Base-by-base conservation (phyloP, 371 early-diverging fungal species). In the Cokeromyces recurvatus region DNA sequence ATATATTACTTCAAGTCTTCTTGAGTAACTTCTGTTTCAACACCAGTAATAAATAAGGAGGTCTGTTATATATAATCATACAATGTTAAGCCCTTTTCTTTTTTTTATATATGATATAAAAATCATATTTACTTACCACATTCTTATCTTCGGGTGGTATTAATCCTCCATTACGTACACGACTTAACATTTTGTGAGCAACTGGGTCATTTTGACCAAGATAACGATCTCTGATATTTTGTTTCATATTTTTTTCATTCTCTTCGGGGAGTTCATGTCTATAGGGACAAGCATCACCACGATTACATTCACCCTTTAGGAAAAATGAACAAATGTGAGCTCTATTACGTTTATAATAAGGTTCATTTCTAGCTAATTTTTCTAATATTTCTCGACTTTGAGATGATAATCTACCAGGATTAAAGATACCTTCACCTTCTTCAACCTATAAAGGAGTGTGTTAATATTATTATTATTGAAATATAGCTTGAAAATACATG, bases 271-370 rank as follows among this genome's bases (percentile, higher is more conserved):
- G 61, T 51, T 94, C 95, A 58, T 96, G 95, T 38, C 95, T 80
- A 57, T 89, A 95, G 14, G 95, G 95, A 56, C 97, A 97, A 46
- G 84, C 85, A 27, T 82, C 85, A 36, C 97, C 96, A 37, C 97
- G 87, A 10, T 74, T 94, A 64, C 97, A 97, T 46, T 85, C 81
- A 31, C 95, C 97, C 52, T 91, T 92, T 24, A 90, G 87, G 73
- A 81, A 97, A 66, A 97, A 97, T 5, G 96, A 90, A 62, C 98
- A 98, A 21, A 96, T 81, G 50, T 92, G 94, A 11, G 92, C 79
- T 34, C 87, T 64, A 59, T 94, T 95, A 40, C 96, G 82, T 63
- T 91, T 87, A 57, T 93, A 92, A 64, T 92, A 94, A 4, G 98
- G 97, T 32, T 90, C 93, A 17, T 71, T 82, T 51, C 91, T 77